Percentiles rank a stretch among this genome's conserved stretches.
Evolutionary conservation across 176 grass and related monocot species (phyloP).

Genomic region (Olyra latifolia): DNA sequence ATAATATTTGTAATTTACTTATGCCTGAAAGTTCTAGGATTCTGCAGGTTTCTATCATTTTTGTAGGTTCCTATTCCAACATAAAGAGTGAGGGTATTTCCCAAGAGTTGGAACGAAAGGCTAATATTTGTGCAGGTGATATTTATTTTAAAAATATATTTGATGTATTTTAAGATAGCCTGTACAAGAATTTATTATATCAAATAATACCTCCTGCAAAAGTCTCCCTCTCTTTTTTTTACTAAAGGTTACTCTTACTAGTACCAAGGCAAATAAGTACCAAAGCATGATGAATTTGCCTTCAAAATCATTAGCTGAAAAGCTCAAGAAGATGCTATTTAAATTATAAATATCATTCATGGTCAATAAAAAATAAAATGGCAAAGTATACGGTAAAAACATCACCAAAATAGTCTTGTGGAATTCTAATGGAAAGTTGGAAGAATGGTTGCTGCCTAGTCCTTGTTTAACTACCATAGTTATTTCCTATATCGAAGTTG

Average conservation of each 20-base stretch:
- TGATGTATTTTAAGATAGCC: not conserved
- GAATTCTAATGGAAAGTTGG: not conserved
- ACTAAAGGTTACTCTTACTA: not conserved
- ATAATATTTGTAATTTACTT: not conserved
- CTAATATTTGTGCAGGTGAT: not conserved
- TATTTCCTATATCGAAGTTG: not conserved
- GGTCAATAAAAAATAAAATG: conserved; percentile 2
- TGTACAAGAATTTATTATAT: not conserved
- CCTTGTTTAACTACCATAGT: not conserved
- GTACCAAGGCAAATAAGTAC: not conserved
- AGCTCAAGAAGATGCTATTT: not conserved
- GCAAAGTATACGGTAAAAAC: not conserved
- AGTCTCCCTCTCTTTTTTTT: not conserved
- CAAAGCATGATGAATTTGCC: conserved; percentile 1
- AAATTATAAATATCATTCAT: not conserved
- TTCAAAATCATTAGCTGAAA: not conserved
- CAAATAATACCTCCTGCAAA: not conserved
- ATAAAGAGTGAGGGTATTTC: not conserved
- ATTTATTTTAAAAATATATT: not conserved
- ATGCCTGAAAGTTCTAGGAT: not conserved
- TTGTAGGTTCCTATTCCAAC: not conserved
- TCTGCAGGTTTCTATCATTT: conserved; percentile 1
- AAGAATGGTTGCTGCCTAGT: not conserved
- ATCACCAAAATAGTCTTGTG: not conserved
- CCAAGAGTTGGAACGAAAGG: not conserved